Conservation (phyloP, 2,329 filamentous ascomycete species). For the Fusarium equiseti region DNA sequence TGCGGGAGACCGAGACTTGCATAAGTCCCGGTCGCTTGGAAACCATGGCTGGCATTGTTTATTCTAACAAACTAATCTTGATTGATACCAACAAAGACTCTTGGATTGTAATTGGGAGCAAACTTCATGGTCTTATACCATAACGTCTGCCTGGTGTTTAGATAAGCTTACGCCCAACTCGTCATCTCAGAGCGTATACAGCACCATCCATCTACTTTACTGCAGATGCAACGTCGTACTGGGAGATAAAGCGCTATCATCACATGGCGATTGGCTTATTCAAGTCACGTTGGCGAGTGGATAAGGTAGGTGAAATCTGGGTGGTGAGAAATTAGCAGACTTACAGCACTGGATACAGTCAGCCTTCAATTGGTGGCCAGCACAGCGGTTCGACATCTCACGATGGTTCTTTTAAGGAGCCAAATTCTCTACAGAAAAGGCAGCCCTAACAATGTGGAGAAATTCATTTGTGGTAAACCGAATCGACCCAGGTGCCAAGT, state of each 20-base stretch:
- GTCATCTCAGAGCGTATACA: neutral
- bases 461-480: too few relatives aligned
- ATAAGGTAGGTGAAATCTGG: too few relatives aligned
- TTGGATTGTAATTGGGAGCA: neutral
- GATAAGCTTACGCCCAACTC: neutral
- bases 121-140: neutral
- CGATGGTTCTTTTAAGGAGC: neutral
- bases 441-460: neutral
- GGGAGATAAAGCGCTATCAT: neutral
- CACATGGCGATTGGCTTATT: neutral
- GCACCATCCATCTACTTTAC: neutral
- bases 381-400: neutral
- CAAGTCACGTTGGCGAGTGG: too few relatives aligned
- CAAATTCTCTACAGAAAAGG: neutral
- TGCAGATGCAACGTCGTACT: too few relatives aligned
- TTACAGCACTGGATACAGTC: neutral
- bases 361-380: neutral
- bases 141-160: neutral
- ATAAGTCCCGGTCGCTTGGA: slow-evolving; percentile 13
- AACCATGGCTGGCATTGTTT: slow-evolving; percentile 18
- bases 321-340: neutral
- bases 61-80: rapidly evolving
- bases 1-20: slow-evolving; percentile 32
- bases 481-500: neutral
- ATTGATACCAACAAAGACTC: neutral